phyloP scores from a whole-genome alignment of 768 basidiomycete genomes.

The Rhodotorula kratochvilovae region DNA sequence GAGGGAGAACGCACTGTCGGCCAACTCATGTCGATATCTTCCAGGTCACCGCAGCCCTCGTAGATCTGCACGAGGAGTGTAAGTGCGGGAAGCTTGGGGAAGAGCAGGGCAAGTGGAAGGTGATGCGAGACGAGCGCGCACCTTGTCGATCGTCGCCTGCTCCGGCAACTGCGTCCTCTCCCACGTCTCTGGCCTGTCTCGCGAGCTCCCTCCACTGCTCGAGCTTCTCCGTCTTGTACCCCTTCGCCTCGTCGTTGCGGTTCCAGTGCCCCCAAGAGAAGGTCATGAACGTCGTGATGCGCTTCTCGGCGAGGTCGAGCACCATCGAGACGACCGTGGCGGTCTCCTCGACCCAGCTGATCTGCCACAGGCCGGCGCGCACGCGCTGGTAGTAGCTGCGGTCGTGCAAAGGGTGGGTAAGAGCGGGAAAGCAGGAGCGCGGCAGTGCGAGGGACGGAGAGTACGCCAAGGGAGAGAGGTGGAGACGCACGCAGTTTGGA shows the following conservation, averaged over 20 bases:
- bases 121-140: background rate
- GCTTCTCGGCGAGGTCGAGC: conserved; percentile 18
- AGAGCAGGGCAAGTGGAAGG: background rate
- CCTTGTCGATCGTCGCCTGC: conserved; percentile 31
- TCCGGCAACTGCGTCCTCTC: conserved; percentile 11
- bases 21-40: conserved; percentile 32
- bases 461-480: no score
- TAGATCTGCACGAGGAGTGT: conserved; percentile 9
- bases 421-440: no score
- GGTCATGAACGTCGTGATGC: conserved; percentile 18
- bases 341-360: conserved; percentile 36
- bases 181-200: conserved; percentile 1
- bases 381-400: conserved; percentile 35
- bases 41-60: conserved; percentile 12
- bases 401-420: no score
- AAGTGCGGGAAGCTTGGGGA: no score
- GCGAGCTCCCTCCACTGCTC: conserved; percentile 21
- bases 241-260: conserved; percentile 23
- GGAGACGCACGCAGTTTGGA: conserved; percentile 23
- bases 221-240: conserved; percentile 30
- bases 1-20: conserved; percentile 15
- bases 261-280: conserved; percentile 31
- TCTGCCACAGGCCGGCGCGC: conserved; percentile 22
- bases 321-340: conserved; percentile 22
- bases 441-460: no score